phyloP scores from a whole-genome alignment of 257 asterid genomes.

The Salvia rosmarinus region DNA sequence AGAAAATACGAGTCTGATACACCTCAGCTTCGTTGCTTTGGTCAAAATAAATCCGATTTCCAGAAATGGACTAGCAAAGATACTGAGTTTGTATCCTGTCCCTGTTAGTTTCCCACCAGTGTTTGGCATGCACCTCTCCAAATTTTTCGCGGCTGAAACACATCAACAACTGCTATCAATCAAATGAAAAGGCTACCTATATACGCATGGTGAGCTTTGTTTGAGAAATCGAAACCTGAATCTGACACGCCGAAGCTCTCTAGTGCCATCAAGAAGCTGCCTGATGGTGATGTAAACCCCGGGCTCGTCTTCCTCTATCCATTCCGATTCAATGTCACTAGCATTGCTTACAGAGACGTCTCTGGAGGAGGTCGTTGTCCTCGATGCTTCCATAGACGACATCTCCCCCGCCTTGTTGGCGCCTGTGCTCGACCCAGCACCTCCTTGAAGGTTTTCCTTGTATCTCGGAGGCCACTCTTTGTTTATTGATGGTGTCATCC shows the following conservation, averaged over 20 bases:
- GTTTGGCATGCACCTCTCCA: slow-evolving; percentile 88
- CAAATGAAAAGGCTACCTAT: not conserved
- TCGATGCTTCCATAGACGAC: slow-evolving; percentile 73
- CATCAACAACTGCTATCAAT: not conserved
- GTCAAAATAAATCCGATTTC: not conserved
- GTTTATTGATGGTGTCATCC: slow-evolving; percentile 74
- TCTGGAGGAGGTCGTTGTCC: slow-evolving; percentile 79
- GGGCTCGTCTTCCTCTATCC: slow-evolving; percentile 94
- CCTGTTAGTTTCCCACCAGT: slow-evolving; percentile 96
- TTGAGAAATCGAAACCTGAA: slow-evolving; percentile 62
- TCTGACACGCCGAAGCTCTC: slow-evolving; percentile 95
- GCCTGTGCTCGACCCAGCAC: slow-evolving; percentile 52
- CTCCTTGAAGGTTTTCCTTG: slow-evolving; percentile 46
- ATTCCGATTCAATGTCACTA: slow-evolving; percentile 86
- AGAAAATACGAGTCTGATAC: slow-evolving; percentile 9
- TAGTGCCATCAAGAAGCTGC: slow-evolving; percentile 79
- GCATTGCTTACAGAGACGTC: slow-evolving; percentile 94
- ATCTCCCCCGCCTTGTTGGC: slow-evolving; percentile 49
- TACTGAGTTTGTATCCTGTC: slow-evolving; percentile 91
- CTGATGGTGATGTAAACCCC: slow-evolving; percentile 94
- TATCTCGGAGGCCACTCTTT: slow-evolving; percentile 66
- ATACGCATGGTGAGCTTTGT: not conserved
- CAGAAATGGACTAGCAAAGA: slow-evolving; percentile 48
- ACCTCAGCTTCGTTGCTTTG: not conserved
- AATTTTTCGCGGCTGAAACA: slow-evolving; percentile 75